These are phyloP conservation scores for Mariannaea elegans DNA, from an alignment of 2,329 filamentous ascomycete species.

Conservation along the genomic window DNA sequence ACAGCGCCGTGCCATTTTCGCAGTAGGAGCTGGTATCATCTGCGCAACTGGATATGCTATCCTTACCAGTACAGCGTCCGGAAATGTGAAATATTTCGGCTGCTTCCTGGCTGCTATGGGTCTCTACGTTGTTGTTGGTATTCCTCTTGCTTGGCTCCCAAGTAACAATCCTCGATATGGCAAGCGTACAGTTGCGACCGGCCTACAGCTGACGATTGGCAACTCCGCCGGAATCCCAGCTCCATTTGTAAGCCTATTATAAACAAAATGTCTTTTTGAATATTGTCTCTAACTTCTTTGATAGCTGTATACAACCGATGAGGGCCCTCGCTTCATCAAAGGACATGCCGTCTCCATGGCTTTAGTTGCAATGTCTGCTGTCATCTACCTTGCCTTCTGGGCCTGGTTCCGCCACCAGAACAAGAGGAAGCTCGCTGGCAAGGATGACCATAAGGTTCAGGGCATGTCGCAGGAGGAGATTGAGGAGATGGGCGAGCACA, in stretches of 20 bases:
- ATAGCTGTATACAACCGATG: slow-evolving; percentile 42
- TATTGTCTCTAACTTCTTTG: background rate
- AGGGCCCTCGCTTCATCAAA: slow-evolving; percentile 56
- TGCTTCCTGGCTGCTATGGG: slow-evolving; percentile 71
- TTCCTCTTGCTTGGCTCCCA: slow-evolving; percentile 54
- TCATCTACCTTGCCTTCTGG: slow-evolving; percentile 52
- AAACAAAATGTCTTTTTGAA: rapidly evolving
- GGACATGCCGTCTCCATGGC: slow-evolving; percentile 60
- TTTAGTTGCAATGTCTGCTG: slow-evolving; percentile 54
- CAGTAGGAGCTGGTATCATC: slow-evolving; percentile 60
- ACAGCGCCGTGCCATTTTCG: slow-evolving; percentile 64
- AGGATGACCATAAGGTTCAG: slow-evolving; percentile 39
- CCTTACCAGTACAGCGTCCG: slow-evolving; percentile 61
- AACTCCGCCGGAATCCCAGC: slow-evolving; percentile 71
- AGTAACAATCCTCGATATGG: slow-evolving; percentile 71
- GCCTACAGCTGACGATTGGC: slow-evolving; percentile 69
- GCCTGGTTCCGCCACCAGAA: slow-evolving; percentile 47
- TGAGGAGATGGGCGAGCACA: slow-evolving; percentile 43
- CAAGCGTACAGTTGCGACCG: slow-evolving; percentile 69
- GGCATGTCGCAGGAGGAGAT: slow-evolving; percentile 43
- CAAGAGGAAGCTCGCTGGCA: slow-evolving; percentile 39
- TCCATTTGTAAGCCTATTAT: slow-evolving; percentile 53
- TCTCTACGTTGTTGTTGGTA: slow-evolving; percentile 58
- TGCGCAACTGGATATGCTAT: slow-evolving; percentile 66
- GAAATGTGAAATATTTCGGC: slow-evolving; percentile 67